Evolutionary conservation across 345 rosid genomes (phyloP).

Genomic region (Populus simonii): DNA sequence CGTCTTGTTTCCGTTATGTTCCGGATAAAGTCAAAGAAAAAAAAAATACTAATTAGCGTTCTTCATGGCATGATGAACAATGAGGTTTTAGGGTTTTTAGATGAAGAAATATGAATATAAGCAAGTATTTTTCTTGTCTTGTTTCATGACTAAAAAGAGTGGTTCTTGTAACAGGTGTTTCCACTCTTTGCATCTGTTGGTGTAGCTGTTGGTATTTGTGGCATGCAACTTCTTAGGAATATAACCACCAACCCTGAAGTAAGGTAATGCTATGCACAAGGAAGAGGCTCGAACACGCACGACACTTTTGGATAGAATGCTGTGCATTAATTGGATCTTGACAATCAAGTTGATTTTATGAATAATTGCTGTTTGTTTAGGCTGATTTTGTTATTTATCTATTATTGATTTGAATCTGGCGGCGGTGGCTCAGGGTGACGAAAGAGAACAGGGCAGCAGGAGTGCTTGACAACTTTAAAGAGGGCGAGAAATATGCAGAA

Average conservation of each 20-base stretch:
- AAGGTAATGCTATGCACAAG: constrained; percentile 29
- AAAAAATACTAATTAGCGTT: not conserved
- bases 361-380: no score
- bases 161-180: constrained; percentile 36
- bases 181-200: constrained; percentile 56
- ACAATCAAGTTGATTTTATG: not conserved
- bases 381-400: not conserved
- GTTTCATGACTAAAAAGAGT: no score
- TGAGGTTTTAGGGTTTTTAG: not conserved
- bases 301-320: not conserved
- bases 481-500: constrained; percentile 57
- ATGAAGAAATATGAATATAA: not conserved
- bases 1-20: not conserved
- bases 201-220: constrained; percentile 57
- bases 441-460: constrained; percentile 59
- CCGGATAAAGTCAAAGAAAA: not conserved
- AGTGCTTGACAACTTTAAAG: constrained; percentile 49
- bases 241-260: constrained; percentile 56
- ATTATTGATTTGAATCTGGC: not conserved
- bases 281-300: no score
- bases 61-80: not conserved
- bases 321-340: not conserved
- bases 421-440: constrained; percentile 15
- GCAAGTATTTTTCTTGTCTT: no score
- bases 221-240: constrained; percentile 52